Evolutionary conservation across 2,329 filamentous ascomycete genomes (phyloP).

Genomic region (Aspergillus ochraceoroseus): DNA sequence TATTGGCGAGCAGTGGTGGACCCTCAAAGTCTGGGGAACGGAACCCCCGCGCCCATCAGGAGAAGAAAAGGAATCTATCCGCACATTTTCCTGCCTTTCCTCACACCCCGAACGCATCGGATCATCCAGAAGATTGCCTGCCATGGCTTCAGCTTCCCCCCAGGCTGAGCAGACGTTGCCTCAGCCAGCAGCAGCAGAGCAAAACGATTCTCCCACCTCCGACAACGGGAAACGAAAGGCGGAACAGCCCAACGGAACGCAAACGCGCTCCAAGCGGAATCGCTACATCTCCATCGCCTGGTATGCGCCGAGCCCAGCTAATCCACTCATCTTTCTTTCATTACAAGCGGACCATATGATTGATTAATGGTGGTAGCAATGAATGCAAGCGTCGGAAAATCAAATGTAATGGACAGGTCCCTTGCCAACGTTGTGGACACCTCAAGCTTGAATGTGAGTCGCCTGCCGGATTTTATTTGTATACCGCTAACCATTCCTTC

Average conservation of each 20-base stretch:
- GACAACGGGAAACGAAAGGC: conserved; percentile 41
- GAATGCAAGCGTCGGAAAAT: conserved; percentile 64
- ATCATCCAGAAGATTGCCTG: conserved; percentile 4
- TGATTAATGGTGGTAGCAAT: conserved; percentile 44
- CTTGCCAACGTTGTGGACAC: conserved; percentile 62
- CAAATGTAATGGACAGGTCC: conserved; percentile 62
- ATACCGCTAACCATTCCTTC: background rate
- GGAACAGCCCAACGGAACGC: conserved; percentile 44
- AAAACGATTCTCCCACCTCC: conserved; percentile 20
- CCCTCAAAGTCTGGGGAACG: conserved; percentile 29
- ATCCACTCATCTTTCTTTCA: conserved; percentile 1
- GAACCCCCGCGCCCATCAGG: conserved; percentile 25
- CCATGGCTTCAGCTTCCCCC: conserved; percentile 36
- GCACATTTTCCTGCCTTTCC: conserved; percentile 26
- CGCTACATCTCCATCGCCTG: conserved; percentile 64
- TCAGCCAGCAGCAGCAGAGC: conserved; percentile 24
- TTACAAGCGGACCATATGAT: conserved; percentile 13
- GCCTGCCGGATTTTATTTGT: conserved; percentile 4
- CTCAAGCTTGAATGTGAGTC: conserved; percentile 54
- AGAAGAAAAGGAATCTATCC: conserved; percentile 34
- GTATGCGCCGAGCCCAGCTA: conserved; percentile 38
- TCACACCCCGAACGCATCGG: conserved; percentile 9
- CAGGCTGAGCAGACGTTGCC: conserved; percentile 27
- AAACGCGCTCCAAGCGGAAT: conserved; percentile 59
- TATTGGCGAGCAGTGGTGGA: no score